Base-by-base conservation (phyloP, 495 filamentous ascomycete genomes). In the Aspergillus ellipticus region DNA sequence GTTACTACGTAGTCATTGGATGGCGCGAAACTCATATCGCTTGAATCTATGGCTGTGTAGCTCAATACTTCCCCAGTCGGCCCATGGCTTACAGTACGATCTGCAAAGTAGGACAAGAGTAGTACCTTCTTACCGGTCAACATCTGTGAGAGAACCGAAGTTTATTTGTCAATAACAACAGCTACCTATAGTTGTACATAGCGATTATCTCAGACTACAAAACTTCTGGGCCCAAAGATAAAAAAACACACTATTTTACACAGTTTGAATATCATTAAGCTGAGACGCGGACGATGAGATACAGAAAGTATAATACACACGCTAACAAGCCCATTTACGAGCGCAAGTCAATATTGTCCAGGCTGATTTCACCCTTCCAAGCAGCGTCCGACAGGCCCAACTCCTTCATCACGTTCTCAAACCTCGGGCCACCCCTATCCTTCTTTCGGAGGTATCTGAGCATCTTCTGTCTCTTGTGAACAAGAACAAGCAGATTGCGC, bases 381-480 rank as follows among this genome's bases (percentile, higher is more conserved):
- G 86, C 87, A 26, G 85, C 89, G 46, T 95, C 90, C 29, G 88
- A 89, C 67, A 99, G 68, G 11, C 94, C 94, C 56, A 99, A 69
- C 37, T 78, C 90, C 66, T 86, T 75, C 55, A 96, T 76, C 74
- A 96, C 74, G 73, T 93, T 78, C 71, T 86, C 81, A 89, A 91
- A 99, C 74, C 94, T 79, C 45, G 87, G 82, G 24, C 93, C 91
- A 26, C 95, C 95, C 62, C 90, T 82, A 70, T 99, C 94, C 80
- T 91, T 95, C 67, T 76, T 80, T 71, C 89, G 81, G 73, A 99
- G 74, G 69, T 97, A 97, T 61, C 75, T 79, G 64, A 97, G 68
- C 52, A 96, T 71, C 75, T 91, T 95, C 73, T 96, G 92, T 64
- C 94, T 77, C 74, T 85, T 86, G 70, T 99, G 94, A 53, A 95